Evolutionary conservation across 176 grass and related monocot species (phyloP).

Genomic region (Avena insularis): DNA sequence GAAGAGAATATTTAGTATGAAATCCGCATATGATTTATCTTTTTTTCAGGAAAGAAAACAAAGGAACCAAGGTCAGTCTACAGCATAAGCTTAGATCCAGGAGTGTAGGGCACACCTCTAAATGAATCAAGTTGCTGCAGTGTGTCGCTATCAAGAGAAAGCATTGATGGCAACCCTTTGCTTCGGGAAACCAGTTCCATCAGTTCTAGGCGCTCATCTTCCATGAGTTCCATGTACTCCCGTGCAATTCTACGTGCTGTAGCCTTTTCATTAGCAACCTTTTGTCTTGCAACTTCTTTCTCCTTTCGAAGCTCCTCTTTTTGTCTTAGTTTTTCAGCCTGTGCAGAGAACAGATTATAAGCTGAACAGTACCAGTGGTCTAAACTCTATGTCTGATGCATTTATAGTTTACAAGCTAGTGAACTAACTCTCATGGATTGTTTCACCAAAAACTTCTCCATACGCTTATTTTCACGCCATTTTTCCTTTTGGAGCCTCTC

Average conservation of each 20-base stretch:
- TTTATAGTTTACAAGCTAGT: slow-evolving; percentile 29
- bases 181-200: slow-evolving; percentile 84
- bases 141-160: slow-evolving; percentile 82
- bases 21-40: slow-evolving; percentile 1
- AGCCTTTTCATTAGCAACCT: slow-evolving; percentile 91
- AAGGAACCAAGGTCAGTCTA: background rate
- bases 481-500: slow-evolving; percentile 85
- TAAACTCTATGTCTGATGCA: slow-evolving; percentile 5
- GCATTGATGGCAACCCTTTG: slow-evolving; percentile 87
- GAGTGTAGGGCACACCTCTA: slow-evolving; percentile 63
- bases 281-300: slow-evolving; percentile 85
- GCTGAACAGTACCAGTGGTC: slow-evolving; percentile 9
- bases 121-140: slow-evolving; percentile 90
- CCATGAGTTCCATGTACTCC: slow-evolving; percentile 90
- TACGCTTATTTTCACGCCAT: slow-evolving; percentile 84
- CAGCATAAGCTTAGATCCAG: slow-evolving; percentile 4
- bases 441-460: slow-evolving; percentile 83
- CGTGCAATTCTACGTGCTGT: slow-evolving; percentile 87
- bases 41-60: slow-evolving; percentile 13
- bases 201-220: slow-evolving; percentile 95
- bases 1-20: background rate
- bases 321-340: slow-evolving; percentile 88
- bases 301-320: slow-evolving; percentile 92
- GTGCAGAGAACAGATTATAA: slow-evolving; percentile 39
- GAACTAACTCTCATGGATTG: slow-evolving; percentile 71